Evolutionary conservation across 768 basidiomycete species (phyloP), one percentile per base, ranked within the genome.

Genomic region (Tulasnella sp.): DNA sequence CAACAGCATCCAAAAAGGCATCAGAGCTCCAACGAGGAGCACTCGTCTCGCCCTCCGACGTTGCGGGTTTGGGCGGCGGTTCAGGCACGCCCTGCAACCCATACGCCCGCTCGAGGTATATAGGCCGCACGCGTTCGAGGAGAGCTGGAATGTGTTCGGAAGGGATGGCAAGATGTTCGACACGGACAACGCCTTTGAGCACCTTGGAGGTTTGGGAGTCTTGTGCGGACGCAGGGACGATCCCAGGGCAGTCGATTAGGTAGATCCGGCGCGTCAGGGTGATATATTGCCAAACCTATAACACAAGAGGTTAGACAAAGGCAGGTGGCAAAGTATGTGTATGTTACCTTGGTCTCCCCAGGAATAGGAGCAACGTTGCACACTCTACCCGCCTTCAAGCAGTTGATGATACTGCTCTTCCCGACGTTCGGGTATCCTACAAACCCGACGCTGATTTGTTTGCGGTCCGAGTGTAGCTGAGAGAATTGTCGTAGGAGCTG

Each of bases 351-450:
- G 42, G 96, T 99, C 75, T 99, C 96, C 63, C 96, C 96, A 2
- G 96, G 94, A 9, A 98, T 78, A 6, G 96, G 96, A 9, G 96
- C 96, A 58, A 97, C 93, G 12, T 79, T 80, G 75, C 96, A 99
- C 63, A 98, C 94, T 69, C 94, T 96, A 69, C 88, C 84, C 72
- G 87, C 90, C 77, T 98, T 99, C 60, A 99, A 78, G 35, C 94
- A 97, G 72, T 99, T 98, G 71, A 99, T 99, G 59, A 99, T 88
- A 67, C 84, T 86, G 62, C 86, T 90, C 72, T 98, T 99, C 14
- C 94, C 94, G 59, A 96, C 92, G 67, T 99, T 99, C 6, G 96
- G 94, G 70, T 99, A 99, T 49, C 96, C 94, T 63, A 99, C 79
- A 67, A 99, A 89, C 12, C 94, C 94, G 62, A 99, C 92, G 17